Evolutionary conservation across 257 asterid genomes (phyloP), one percentile per base, ranked within the genome.

Genomic region (Gentiana dahurica): DNA sequence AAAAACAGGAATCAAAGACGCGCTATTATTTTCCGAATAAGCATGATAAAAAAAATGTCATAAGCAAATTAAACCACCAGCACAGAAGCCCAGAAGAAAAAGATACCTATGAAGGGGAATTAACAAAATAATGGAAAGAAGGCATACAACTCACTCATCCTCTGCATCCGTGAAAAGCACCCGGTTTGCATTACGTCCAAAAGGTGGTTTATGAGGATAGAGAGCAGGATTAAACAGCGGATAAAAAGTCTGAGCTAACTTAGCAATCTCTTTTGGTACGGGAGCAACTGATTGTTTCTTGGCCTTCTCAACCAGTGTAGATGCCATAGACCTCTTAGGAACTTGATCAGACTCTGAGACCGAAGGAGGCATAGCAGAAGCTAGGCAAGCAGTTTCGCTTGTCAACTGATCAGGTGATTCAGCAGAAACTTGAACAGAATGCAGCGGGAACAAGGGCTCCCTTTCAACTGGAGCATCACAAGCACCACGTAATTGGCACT

Each of bases 111-210:
- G 12, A 57, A 57, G 24, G 32, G 6, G 4, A 24, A 59, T 46
- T 44, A 4, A 7, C 9, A 61, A 35, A 41, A 64, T 70, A 71
- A 63, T 57, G 72, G 1, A 67, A 62, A 54, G 68, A 68, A 80
- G 63, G 78, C 72, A 75, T 61, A 71, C 71, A 79, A 92, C 98
- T 88, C 83, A 92, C 98, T 81, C 93, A 77, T 92, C 98, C 80
- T 92, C 98, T 4, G 95, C 72, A 60, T 92, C 94, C 39, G 97
- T 92, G 77, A 92, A 92, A 67, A 88, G 97, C 68, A 92, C 85
- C 60, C 98, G 88, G 58, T 75, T 88, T 55, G 81, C 89, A 71
- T 83, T 74, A 58, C 93, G 13, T 34, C 85, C 75, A 45, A 87
- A 89, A 45, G 98, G 97, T 71, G 97, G 93, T 79, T 85, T 81